Base-by-base conservation (phyloP, 371 early-diverging fungal species). In the Mortierella sp. region DNA sequence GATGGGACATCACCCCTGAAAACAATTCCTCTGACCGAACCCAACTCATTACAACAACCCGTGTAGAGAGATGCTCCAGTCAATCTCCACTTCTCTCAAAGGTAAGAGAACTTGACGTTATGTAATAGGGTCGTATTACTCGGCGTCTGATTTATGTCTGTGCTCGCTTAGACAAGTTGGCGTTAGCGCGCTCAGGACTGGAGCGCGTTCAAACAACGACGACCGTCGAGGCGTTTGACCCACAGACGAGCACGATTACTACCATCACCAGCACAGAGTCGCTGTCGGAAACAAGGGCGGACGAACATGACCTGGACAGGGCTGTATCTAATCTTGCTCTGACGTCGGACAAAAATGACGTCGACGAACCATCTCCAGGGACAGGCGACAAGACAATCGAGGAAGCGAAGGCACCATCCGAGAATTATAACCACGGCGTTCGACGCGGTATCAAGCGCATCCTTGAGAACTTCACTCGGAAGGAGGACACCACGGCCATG, bases 401-500 rank as follows among this genome's bases (percentile, higher is more conserved):
- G 17, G 44, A 44, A 19, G 21, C 44, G 19, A 15, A 21, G 7
- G 19, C 44, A 3, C 23, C 19, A 14, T 19, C 17, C 9, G 44
- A 44, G 44, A 19, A 19, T n/a, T n/a, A n/a, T n/a, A n/a, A n/a
- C 19, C 44, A 19, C 19, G 44, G 44, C 23, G 44, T 44, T 9
- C 44, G 44, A 6, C 17, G 19, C 9, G 44, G 44, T 9, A 4
- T 44, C 21, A 17, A 44, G 21, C 44, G 44, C 9, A 21, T 44
- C 19, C 19, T 44, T 21, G 44, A 44, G 19, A 44, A 15, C 14
- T n/a, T 44, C 23, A 44, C 44, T 21, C 44, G 21, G 21, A 64
- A 56, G 44, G 44, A 50, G 9, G 27, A 15, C 37, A 59, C 46
- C 14, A 26, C 37, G n/a, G 53, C 55, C 8, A 58, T 59, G 2